Evolutionary conservation across 768 basidiomycete genomes (phyloP), one percentile per base, ranked within the genome.

Genomic region (Amanita exitialis): DNA sequence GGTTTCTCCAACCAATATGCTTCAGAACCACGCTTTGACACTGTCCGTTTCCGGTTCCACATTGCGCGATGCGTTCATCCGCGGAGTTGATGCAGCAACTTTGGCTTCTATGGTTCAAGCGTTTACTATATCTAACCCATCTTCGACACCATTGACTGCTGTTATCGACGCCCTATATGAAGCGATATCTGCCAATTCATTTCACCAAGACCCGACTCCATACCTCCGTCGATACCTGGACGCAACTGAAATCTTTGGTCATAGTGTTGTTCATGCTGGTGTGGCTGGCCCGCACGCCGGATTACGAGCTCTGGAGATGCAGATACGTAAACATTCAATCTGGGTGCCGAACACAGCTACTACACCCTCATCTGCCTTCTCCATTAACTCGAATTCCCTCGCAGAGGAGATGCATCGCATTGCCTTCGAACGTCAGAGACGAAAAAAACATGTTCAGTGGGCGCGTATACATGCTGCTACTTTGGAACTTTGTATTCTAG

Each of bases 361-460:
- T 3, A 55, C 41, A 32, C 39, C 42, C 7, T 39, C 54, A 25
- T 53, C 56, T 3, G 39, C 48, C 8, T 56, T 61, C 4, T 53
- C 63, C 0, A 12, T 54, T 30, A 44, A 53, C 8, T 54, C 45
- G 36, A 54, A 44, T 6, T 61, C 76, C 16, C 65, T 80, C 44
- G 67, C 73, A 6, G 79, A 79, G 56, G 79, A 82, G 59, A 77
- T 83, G 75, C 78, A 81, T 51, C 71, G 80, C 15, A 80, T 82
- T 49, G 79, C 78, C 18, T 63, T 58, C 20, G 81, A 83, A 49
- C 69, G 81, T 39, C 79, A 80, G 56, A 69, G 79, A 3, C 70
- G 79, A 50, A 82, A 80, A 49, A 80, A 82, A 49, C 73, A 83
- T 53, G 77, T 83, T 0, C 77, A 80, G 47, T 83, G 81, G 81